These are phyloP conservation scores for Beta macrorhiza DNA, from an alignment of 179 eudicot species.

Conservation along the genomic window DNA sequence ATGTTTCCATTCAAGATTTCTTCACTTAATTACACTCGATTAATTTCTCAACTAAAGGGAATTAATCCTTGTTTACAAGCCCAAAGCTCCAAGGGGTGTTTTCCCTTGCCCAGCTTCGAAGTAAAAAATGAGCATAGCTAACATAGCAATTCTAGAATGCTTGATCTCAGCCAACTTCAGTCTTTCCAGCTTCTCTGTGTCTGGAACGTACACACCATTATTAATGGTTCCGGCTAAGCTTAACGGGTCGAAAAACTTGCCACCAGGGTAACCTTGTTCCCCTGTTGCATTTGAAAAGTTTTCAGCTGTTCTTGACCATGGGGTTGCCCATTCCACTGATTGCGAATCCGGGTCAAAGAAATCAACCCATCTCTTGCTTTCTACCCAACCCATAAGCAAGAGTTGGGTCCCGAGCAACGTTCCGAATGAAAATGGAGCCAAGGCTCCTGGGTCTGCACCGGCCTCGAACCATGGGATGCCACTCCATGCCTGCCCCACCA, in stretches of 20 bases:
- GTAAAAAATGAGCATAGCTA: slow-evolving; percentile 87
- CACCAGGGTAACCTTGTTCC: slow-evolving; percentile 94
- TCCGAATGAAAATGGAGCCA: slow-evolving; percentile 84
- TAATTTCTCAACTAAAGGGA: slow-evolving; percentile 14
- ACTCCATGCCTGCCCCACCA: slow-evolving; percentile 87
- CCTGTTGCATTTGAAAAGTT: slow-evolving; percentile 85
- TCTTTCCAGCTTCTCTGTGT: slow-evolving; percentile 77
- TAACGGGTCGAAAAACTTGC: slow-evolving; percentile 90
- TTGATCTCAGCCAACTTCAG: slow-evolving; percentile 88
- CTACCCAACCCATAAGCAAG: slow-evolving; percentile 95
- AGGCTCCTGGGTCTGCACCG: slow-evolving; percentile 85
- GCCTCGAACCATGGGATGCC: slow-evolving; percentile 97
- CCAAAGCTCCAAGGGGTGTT: slow-evolving; percentile 90
- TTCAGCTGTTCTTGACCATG: slow-evolving; percentile 82
- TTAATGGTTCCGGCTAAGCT: slow-evolving; percentile 55
- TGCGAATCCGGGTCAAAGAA: slow-evolving; percentile 92
- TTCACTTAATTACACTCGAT: slow-evolving; percentile 19
- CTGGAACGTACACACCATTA: slow-evolving; percentile 63
- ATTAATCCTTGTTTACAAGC: slow-evolving; percentile 42
- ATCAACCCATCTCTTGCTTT: slow-evolving; percentile 97
- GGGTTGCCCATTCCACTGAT: slow-evolving; percentile 96
- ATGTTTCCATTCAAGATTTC: not conserved
- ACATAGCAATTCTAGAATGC: slow-evolving; percentile 90
- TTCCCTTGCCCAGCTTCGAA: slow-evolving; percentile 97
- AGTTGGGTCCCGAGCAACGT: slow-evolving; percentile 87